phyloP scores from a whole-genome alignment of 495 filamentous ascomycete species.

The Aspergillus hancockii region DNA sequence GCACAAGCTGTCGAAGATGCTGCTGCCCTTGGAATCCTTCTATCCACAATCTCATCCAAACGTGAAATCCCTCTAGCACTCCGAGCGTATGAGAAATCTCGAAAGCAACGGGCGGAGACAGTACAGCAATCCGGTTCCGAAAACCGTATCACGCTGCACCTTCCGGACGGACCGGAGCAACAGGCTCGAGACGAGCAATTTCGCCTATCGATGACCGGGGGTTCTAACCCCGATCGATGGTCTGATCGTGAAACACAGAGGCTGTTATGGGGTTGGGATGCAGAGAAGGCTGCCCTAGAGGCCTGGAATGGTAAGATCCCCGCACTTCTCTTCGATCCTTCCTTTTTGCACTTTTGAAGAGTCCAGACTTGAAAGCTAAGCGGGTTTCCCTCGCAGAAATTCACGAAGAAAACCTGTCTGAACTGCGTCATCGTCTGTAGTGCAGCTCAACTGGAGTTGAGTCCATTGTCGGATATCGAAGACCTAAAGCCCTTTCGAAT shows the following conservation, averaged over 20 bases:
- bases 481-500: too few relatives aligned
- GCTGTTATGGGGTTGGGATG: slow-evolving; percentile 52
- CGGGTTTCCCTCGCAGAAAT: background rate
- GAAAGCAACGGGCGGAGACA: slow-evolving; percentile 50
- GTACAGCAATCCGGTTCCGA: slow-evolving; percentile 53
- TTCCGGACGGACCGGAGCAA: slow-evolving; percentile 55
- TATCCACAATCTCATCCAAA: slow-evolving; percentile 40
- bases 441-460: background rate
- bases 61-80: slow-evolving; percentile 45
- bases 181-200: slow-evolving; percentile 50
- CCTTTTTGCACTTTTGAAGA: background rate
- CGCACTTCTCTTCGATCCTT: background rate
- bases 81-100: slow-evolving; percentile 47
- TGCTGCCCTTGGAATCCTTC: slow-evolving; percentile 50
- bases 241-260: slow-evolving; percentile 47
- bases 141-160: slow-evolving; percentile 53
- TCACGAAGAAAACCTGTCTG: background rate
- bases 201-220: slow-evolving; percentile 32
- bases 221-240: slow-evolving; percentile 49
- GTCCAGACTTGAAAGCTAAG: background rate
- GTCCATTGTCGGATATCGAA: too few relatives aligned
- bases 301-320: slow-evolving; percentile 41
- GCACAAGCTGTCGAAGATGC: slow-evolving; percentile 57
- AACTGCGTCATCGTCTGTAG: slow-evolving; percentile 12
- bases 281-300: slow-evolving; percentile 43